Evolutionary conservation across 2,329 filamentous ascomycete species (phyloP).

Genomic region (Cercospora beticola): DNA sequence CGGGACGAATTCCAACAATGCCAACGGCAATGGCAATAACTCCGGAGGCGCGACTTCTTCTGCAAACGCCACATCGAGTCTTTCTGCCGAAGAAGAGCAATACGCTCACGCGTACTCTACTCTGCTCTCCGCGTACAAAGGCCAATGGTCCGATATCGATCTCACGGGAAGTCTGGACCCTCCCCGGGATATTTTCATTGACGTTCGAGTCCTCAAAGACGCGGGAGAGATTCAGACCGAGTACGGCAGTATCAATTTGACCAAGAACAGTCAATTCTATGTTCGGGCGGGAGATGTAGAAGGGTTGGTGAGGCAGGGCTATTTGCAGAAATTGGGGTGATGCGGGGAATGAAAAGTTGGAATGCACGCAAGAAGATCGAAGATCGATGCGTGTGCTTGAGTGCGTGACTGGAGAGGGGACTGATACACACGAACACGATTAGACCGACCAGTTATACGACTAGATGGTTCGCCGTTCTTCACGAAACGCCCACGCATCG

Average conservation of each 20-base stretch:
- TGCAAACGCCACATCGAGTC: slow-evolving; percentile 32
- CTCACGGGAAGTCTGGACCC: slow-evolving; percentile 91
- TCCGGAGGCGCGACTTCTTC: background rate
- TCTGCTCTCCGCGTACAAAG: slow-evolving; percentile 91
- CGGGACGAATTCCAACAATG: slow-evolving; percentile 2
- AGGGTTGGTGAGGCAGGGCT: slow-evolving; percentile 88
- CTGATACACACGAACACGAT: background rate
- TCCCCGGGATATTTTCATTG: slow-evolving; percentile 93
- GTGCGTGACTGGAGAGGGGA: background rate
- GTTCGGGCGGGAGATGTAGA: slow-evolving; percentile 96
- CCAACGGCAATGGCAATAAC: slow-evolving; percentile 15
- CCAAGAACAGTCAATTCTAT: slow-evolving; percentile 97
- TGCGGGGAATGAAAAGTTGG: background rate
- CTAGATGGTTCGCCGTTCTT: background rate
- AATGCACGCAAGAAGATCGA: background rate
- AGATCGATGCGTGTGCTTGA: background rate
- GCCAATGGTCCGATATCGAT: slow-evolving; percentile 97
- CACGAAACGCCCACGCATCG: background rate
- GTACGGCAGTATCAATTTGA: slow-evolving; percentile 96
- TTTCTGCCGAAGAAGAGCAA: slow-evolving; percentile 95
- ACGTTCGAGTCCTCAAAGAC: slow-evolving; percentile 92
- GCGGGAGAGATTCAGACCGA: slow-evolving; percentile 98
- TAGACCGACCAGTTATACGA: background rate
- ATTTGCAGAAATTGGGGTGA: slow-evolving; percentile 68
- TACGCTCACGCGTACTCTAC: slow-evolving; percentile 92